Evolutionary conservation across 179 eudicot genomes (phyloP).

Genomic region (Patellifolia procumbens): DNA sequence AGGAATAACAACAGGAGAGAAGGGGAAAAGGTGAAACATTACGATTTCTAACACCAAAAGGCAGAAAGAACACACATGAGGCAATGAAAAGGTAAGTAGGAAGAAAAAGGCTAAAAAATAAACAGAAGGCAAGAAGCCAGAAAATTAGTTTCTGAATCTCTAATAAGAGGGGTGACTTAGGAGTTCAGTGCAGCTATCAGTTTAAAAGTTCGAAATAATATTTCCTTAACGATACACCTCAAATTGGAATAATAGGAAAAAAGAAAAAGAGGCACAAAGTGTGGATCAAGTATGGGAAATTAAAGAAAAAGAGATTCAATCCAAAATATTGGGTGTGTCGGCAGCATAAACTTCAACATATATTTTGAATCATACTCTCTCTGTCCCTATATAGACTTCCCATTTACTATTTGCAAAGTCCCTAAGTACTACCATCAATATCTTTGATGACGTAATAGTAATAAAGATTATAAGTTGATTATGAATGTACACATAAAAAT

Average conservation of each 20-base stretch:
- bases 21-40: slow-evolving; percentile 9
- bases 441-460: too few relatives aligned
- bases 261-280: background rate
- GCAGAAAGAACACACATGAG: background rate
- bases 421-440: too few relatives aligned
- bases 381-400: too few relatives aligned
- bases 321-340: background rate
- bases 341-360: background rate
- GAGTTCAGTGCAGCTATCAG: background rate
- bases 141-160: background rate
- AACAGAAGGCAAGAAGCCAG: slow-evolving; percentile 2
- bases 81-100: background rate
- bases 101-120: background rate
- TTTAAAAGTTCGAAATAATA: background rate
- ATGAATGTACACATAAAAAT: too few relatives aligned
- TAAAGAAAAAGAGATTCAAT: background rate
- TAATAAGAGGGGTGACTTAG: background rate
- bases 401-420: too few relatives aligned
- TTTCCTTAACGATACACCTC: background rate
- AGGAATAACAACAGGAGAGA: slow-evolving; percentile 9
- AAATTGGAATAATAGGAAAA: background rate
- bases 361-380: background rate
- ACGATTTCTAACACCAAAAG: slow-evolving; percentile 2
- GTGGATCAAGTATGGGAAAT: background rate
- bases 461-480: too few relatives aligned